Conservation (phyloP, 192 early-diverging fungal genomes). For the Pilobolus umbonatus region DNA sequence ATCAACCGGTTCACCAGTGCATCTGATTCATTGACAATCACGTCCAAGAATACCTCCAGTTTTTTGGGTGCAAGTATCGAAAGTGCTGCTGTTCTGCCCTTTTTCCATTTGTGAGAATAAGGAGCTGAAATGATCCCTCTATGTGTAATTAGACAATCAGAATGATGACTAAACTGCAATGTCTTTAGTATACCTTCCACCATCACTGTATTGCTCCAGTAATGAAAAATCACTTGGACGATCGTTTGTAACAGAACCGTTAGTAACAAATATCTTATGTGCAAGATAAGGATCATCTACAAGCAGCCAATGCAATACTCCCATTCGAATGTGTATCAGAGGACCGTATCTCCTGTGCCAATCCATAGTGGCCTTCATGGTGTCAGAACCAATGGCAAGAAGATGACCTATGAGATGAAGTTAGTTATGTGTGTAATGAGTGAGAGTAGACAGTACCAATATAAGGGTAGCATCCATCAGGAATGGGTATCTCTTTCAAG, state of each 20-base stretch:
- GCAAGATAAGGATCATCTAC: conserved; percentile 5
- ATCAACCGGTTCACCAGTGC: background rate
- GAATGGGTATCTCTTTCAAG: background rate
- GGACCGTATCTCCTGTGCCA: conserved; percentile 2
- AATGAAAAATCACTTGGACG: background rate
- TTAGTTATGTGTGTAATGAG: too few relatives aligned
- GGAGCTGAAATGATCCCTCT: conserved; percentile 8
- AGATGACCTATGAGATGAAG: too few relatives aligned
- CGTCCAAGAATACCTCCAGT: background rate
- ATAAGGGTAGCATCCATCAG: background rate
- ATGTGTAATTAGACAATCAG: too few relatives aligned
- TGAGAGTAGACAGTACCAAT: too few relatives aligned
- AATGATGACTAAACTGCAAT: too few relatives aligned
- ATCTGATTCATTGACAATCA: background rate
- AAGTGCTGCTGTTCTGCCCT: background rate
- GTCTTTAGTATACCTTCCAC: conserved; percentile 3
- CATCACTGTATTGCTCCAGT: background rate
- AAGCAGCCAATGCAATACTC: conserved; percentile 1
- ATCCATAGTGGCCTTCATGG: background rate
- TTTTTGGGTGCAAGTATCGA: conserved; percentile 1
- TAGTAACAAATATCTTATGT: conserved; percentile 14
- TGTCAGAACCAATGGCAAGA: background rate
- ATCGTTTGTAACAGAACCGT: background rate
- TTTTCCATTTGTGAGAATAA: conserved; percentile 7
- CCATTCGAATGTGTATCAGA: conserved; percentile 4